Conservation (phyloP, 306 rosid genomes). For the Astragalus membranaceus region DNA sequence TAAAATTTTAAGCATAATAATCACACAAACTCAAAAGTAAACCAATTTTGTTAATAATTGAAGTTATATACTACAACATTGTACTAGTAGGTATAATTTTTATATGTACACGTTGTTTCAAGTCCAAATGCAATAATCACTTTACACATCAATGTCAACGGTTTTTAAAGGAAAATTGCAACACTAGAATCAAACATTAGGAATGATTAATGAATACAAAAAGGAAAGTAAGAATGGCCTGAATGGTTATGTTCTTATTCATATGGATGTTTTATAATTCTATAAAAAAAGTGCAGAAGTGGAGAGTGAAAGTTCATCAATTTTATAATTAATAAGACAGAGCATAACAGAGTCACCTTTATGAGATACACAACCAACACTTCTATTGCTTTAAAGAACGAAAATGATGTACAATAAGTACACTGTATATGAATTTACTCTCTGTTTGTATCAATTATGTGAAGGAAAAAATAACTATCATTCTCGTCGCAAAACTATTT, state of each 20-base stretch:
- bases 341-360: constrained; percentile 17
- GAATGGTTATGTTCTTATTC: not conserved
- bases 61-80: no score
- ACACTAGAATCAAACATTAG: not conserved
- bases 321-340: not conserved
- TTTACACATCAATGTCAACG: no score
- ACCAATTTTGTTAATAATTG: no score
- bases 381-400: constrained; percentile 24
- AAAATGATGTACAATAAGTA: constrained; percentile 24
- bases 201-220: not conserved
- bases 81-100: no score
- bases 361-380: constrained; percentile 38
- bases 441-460: not conserved
- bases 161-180: no score
- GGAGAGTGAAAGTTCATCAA: not conserved
- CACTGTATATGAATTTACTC: not conserved
- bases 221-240: not conserved
- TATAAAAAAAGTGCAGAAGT: not conserved
- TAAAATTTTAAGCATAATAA: no score
- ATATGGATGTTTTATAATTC: not conserved
- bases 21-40: no score
- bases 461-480: not conserved
- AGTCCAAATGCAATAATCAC: no score
- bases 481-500: not conserved
- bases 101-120: no score